Base-by-base conservation (phyloP, 306 rosid species). In the Prunus mongolica region DNA sequence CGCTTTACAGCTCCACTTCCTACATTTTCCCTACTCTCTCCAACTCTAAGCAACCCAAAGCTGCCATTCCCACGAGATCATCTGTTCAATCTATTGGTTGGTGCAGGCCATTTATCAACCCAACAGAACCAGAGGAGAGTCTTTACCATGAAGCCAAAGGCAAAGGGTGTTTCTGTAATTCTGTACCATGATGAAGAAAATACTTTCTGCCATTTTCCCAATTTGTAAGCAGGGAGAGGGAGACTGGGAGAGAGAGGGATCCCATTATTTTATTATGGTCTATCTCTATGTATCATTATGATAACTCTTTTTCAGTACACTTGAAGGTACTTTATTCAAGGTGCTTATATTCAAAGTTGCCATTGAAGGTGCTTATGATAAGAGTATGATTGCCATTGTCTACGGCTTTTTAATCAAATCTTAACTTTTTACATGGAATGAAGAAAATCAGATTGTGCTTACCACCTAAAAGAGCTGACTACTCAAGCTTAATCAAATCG, bases 31-130 rank as follows among this genome's bases (percentile, higher is more conserved):
- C 61, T 71, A n/a, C 14, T 22, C 80, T 70, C 72, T 74, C 78
- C 16, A 0, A 28, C 45, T 86, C 88, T 76, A 88, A 88, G 91
- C 93, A 90, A 91, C 73, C 78, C 86, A 87, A 89, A 83, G 93
- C 93, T 91, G 92, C 89, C 83, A 85, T 65, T 82, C 32, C 86
- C 86, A 90, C 80, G 34, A 73, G 77, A 57, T 72, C 89, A 76
- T 63, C n/a, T 45, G 30, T 34, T 44, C 80, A 30, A 38, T 38
- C 44, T 38, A 25, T 65, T 45, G 71, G 64, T 84, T 76, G 88
- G 85, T 82, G 67, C 73, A 62, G 64, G 50, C 56, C 72, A 63
- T 62, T 77, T 75, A 57, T 22, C 12, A 56, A 73, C 6, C 56
- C 32, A 55, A 27, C 65, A 57, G 12, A 51, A 71, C 24, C 56